Conservation (phyloP, 148 eudicot species). For the Linanthus parryae region DNA sequence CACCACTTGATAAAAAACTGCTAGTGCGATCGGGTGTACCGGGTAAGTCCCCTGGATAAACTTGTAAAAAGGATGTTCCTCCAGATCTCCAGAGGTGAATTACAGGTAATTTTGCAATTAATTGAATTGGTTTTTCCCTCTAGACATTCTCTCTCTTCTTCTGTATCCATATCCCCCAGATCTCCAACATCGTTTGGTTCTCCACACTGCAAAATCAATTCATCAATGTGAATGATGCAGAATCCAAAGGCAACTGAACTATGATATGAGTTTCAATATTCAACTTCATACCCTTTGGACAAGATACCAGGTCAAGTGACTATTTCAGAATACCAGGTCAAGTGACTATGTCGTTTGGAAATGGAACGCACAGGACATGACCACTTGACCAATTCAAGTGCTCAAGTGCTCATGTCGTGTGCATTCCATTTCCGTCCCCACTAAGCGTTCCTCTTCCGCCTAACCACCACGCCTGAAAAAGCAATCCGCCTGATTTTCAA, state of each 20-base stretch:
- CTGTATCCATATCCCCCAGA: no score
- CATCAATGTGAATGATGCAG: not conserved
- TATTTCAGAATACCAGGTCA: slow-evolving; percentile 24
- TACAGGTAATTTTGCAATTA: no score
- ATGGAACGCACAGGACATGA: no score
- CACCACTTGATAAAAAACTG: no score
- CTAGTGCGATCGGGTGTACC: slow-evolving; percentile 56
- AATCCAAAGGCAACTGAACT: no score
- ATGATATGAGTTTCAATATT: no score
- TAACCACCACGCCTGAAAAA: slow-evolving; percentile 54
- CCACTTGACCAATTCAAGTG: no score
- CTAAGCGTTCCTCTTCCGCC: slow-evolving; percentile 35
- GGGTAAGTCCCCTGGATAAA: slow-evolving; percentile 49
- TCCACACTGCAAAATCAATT: slow-evolving; percentile 51
- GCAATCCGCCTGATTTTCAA: no score
- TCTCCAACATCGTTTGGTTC: slow-evolving; percentile 62
- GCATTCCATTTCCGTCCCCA: slow-evolving; percentile 52
- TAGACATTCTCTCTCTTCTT: no score
- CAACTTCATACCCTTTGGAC: not conserved
- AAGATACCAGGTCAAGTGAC: slow-evolving; percentile 4
- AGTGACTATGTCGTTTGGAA: no score
- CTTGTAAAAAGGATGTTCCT: slow-evolving; percentile 65
- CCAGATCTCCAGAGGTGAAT: no score
- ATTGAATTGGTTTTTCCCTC: no score
- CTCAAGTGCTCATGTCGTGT: slow-evolving; percentile 34